Base-by-base conservation (phyloP, 2,329 filamentous ascomycete species). In the Venturia effusa region DNA sequence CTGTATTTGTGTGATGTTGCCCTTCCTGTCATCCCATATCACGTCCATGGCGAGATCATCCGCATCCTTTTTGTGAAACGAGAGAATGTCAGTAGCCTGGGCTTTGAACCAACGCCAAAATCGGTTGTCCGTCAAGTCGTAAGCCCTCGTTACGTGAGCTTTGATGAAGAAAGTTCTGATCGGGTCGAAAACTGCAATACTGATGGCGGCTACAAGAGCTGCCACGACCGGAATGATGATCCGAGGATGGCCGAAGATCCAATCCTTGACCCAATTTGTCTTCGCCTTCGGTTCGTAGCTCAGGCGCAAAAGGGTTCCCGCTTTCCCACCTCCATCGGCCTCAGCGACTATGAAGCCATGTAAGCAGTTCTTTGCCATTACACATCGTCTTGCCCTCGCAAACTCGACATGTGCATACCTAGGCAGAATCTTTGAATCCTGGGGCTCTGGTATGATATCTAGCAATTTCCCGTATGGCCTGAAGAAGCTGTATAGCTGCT, bases 91-190 rank as follows among this genome's bases (percentile, higher is more conserved):
- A 0, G 83, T 81, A 2, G 86, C 86, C 69, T 90, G 88, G 55
- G 82, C 83, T 71, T 88, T 88, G 71, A 97, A 83, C 93, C 92
- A 96, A 66, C 87, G 84, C 74, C 90, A 89, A 19, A 92, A 70
- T 59, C 78, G 81, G 70, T 86, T 93, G 66, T 94, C 86, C 55
- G 85, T 86, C 39, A 94, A 78, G 64, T 89, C 84, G 66, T 94
- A 85, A 0, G 87, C 85, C 59, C 87, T 84, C 39, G 92, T 91
- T 61, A 99, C 87, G 72, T 96, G 92, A 4, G 88, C 82, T 71
- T 91, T 91, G 76, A 97, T 90, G 70, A 95, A 97, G 72, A 95
- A 94, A 0, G 92, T 92, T 55, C 94, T 86, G 65, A 99, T 92
- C 0, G 94, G 94, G 69, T 99, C 94, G 70, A 99, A 97, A 8